Evolutionary conservation across 2,329 filamentous ascomycete genomes (phyloP), one percentile per base, ranked within the genome.

Genomic region (Ustulina deusta): DNA sequence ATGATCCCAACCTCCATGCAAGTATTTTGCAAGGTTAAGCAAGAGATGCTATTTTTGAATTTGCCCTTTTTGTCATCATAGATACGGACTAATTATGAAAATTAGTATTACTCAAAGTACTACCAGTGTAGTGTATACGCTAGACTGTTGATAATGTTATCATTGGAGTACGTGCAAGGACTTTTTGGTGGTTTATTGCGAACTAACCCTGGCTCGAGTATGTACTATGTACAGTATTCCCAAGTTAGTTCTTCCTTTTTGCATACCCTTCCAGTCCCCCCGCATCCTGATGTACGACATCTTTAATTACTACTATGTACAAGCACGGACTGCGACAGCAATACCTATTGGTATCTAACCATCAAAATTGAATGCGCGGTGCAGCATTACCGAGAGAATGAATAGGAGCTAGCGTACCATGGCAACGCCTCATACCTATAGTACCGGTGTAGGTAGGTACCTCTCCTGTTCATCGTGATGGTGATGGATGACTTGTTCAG

Each of bases 1-100:
- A 75, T 46, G 27, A 73, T 70, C 70, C 69, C 72, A 70, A 52
- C 20, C 61, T 9, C 27, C 46, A 65, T 63, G 63, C 59, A 66
- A 51, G 66, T 66, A 70, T 72, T 68, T 71, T 69, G 66, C 66
- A 63, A 71, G 46, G 61, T 73, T 55, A 34, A 65, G 48, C 64
- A 69, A 63, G 61, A 38, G 62, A 51, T 75, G 72, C 75, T 77
- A 77, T 77, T 77, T 77, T 76, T 76, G 71, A 74, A 72, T 76
- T 77, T 73, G 62, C 75, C 75, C 74, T 51, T 42, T 62, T 72
- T 62, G 2, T 57, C n/a, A 17, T 44, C 13, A 25, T 11, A 2
- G 15, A 55, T 59, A 13, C 56, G 68, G 72, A 61, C 68, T 76
- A 77, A 77, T 76, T 73, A 73, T 71, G 72, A 65, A 25, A 46